Percentiles rank a stretch among this genome's conserved stretches.
phyloP scores from a whole-genome alignment of 2,329 filamentous ascomycete species.

The Colletotrichum sojae region DNA sequence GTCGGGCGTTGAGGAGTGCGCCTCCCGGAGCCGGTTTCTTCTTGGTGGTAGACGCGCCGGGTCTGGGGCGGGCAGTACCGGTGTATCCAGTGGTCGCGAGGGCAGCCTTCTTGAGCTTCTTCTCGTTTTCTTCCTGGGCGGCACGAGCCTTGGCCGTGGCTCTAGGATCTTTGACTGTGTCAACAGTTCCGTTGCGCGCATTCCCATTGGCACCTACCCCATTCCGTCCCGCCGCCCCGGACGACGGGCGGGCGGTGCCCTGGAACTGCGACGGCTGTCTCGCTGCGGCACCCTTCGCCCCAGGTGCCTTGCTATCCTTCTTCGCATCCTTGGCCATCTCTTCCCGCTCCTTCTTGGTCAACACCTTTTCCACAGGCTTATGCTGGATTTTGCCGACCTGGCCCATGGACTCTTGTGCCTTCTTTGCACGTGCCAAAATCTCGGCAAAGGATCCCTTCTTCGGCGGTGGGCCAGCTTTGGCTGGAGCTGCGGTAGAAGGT shows the following conservation, averaged over 20 bases:
- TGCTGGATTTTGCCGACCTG: constrained; percentile 81
- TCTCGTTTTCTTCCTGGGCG: constrained; percentile 59
- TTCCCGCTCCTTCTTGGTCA: constrained; percentile 68
- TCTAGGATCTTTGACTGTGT: constrained; percentile 45
- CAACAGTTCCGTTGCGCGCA: constrained; percentile 39
- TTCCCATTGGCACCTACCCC: constrained; percentile 43
- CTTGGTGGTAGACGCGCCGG: constrained; percentile 54
- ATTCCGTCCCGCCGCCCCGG: constrained; percentile 16
- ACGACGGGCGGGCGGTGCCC: constrained; percentile 24
- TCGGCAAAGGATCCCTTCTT: constrained; percentile 84
- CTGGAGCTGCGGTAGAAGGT: constrained; percentile 58
- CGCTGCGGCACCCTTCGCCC: constrained; percentile 22
- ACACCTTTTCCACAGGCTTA: constrained; percentile 77
- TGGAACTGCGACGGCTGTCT: constrained; percentile 30
- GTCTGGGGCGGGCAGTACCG: constrained; percentile 74
- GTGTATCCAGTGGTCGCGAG: constrained; percentile 75
- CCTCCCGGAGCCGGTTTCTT: constrained; percentile 55
- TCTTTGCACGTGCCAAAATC: constrained; percentile 80
- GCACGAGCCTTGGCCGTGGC: constrained; percentile 32
- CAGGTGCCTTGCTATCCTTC: constrained; percentile 32
- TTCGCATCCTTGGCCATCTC: constrained; percentile 60
- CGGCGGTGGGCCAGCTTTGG: constrained; percentile 60
- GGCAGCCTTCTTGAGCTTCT: constrained; percentile 74
- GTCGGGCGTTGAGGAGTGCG: constrained; percentile 53
- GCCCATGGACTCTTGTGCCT: constrained; percentile 72